Percentiles rank a stretch among this genome's conserved stretches.
Conservation (phyloP, 2,329 filamentous ascomycete species). For the Magnaporthales sp. region DNA sequence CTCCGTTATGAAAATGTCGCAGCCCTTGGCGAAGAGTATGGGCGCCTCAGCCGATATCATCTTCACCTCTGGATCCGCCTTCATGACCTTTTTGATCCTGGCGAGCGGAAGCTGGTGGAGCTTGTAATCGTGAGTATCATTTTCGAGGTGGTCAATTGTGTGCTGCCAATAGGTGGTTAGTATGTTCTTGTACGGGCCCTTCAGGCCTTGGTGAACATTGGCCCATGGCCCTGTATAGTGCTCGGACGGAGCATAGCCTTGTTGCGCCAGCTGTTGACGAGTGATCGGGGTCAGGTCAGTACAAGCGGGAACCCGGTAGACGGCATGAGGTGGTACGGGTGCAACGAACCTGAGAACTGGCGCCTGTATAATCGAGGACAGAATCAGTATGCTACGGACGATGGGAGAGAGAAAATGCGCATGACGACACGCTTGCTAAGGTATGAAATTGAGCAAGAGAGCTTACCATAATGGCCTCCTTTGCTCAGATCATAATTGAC, state of each 20-base stretch:
- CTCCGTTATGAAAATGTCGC: slow-evolving; percentile 98
- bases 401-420: neutral
- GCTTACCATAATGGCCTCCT: slow-evolving; percentile 70
- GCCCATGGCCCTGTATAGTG: slow-evolving; percentile 92
- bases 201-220: slow-evolving; percentile 94
- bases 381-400: neutral
- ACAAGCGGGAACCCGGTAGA: neutral
- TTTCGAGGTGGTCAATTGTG: slow-evolving; percentile 90
- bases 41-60: slow-evolving; percentile 99
- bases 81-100: slow-evolving; percentile 99
- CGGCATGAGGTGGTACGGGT: slow-evolving; percentile 2
- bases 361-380: slow-evolving; percentile 36
- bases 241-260: slow-evolving; percentile 85
- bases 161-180: slow-evolving; percentile 99
- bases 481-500: slow-evolving; percentile 61
- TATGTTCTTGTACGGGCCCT: slow-evolving; percentile 90
- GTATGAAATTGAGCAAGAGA: neutral
- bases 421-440: neutral
- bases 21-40: slow-evolving; percentile 95
- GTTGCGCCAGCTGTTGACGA: slow-evolving; percentile 60
- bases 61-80: slow-evolving; percentile 97
- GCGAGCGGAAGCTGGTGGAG: slow-evolving; percentile 92
- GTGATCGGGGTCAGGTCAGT: neutral
- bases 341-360: slow-evolving; percentile 56
- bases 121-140: slow-evolving; percentile 96